Evolutionary conservation across 1,284 basidiomycete genomes (phyloP), one percentile per base, ranked within the genome.

Genomic region (Naganishia cerealis): DNA sequence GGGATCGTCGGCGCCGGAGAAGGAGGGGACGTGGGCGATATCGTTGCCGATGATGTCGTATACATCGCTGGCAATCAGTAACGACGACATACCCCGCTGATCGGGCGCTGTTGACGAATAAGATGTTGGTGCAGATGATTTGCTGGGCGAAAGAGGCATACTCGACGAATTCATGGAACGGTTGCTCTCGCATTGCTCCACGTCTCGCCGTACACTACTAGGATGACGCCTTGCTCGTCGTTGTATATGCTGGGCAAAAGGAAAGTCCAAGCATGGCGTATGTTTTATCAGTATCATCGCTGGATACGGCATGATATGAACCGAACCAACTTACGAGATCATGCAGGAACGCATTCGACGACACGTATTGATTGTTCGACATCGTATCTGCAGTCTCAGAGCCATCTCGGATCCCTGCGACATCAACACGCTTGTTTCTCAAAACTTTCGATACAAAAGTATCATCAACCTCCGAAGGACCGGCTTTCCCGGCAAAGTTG

Each of bases 321-420:
- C n/a, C 18, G 43, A 46, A 9, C n/a, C 18, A n/a, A 42, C 57
- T 58, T 29, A 58, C 57, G 10, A 58, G 57, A 58, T 58, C 42
- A 46, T 42, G 57, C 42, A 58, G 29, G 15, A 58, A 29, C 42
- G 40, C 40, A 46, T 58, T 58, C 57, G 57, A 43, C 40, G 39
- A 4, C 21, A 58, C 38, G 29, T 58, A 58, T 1, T 46, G 16
- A 24, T 29, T 12, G 43, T 58, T 58, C 21, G 21, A 26, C 21
- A 29, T 18, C 16, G 12, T 8, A 46, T 46, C 43, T 18, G 43
- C 15, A 46, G 29, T 6, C 29, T n/a, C 43, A 46, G 3, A 6
- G n/a, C 16, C 43, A 15, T 46, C 16, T 18, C 15, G 43, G 16
- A n/a, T 18, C 43, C n/a, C 43, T 2, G 43, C 43, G n/a, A 16